phyloP scores from a whole-genome alignment of 2,329 filamentous ascomycete species.

The Mollisiaceae sp. region DNA sequence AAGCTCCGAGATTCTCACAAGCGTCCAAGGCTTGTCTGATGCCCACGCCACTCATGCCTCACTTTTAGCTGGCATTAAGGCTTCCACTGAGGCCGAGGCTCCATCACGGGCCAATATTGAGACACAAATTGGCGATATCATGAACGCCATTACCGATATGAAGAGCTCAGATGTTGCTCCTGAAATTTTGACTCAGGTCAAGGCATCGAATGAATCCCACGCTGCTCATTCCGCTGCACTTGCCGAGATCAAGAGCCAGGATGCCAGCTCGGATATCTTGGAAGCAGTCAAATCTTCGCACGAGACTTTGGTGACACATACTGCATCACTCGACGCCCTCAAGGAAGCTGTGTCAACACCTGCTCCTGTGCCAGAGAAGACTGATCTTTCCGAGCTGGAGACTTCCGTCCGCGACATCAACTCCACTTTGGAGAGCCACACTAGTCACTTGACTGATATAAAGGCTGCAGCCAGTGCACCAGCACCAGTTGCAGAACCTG shows the following conservation, averaged over 20 bases:
- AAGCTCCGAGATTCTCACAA: slow-evolving; percentile 29
- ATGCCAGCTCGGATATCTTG: slow-evolving; percentile 31
- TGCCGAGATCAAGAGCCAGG: slow-evolving; percentile 23
- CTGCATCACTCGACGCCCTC: slow-evolving; percentile 16
- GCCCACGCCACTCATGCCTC: neutral
- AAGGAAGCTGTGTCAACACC: slow-evolving; percentile 16
- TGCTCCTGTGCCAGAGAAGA: slow-evolving; percentile 21
- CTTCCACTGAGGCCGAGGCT: neutral
- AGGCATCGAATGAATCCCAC: slow-evolving; percentile 30
- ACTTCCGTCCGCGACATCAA: slow-evolving; percentile 23
- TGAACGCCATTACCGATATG: no score
- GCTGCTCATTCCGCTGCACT: slow-evolving; percentile 21
- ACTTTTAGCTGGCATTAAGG: slow-evolving; percentile 31
- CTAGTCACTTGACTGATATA: slow-evolving; percentile 28
- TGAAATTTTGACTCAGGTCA: slow-evolving; percentile 29
- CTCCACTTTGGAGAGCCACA: slow-evolving; percentile 23
- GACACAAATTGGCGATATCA: no score
- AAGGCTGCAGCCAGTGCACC: slow-evolving; percentile 29
- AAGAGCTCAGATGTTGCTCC: slow-evolving; percentile 23
- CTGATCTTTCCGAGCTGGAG: slow-evolving; percentile 23
- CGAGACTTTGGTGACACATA: slow-evolving; percentile 21
- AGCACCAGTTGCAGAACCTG: slow-evolving; percentile 27
- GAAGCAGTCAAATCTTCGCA: slow-evolving; percentile 32
- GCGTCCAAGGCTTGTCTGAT: neutral
- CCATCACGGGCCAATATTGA: no score